These are phyloP conservation scores for Francoa sonchifolia DNA, from an alignment of 441 rosid species.

Conservation along the genomic window DNA sequence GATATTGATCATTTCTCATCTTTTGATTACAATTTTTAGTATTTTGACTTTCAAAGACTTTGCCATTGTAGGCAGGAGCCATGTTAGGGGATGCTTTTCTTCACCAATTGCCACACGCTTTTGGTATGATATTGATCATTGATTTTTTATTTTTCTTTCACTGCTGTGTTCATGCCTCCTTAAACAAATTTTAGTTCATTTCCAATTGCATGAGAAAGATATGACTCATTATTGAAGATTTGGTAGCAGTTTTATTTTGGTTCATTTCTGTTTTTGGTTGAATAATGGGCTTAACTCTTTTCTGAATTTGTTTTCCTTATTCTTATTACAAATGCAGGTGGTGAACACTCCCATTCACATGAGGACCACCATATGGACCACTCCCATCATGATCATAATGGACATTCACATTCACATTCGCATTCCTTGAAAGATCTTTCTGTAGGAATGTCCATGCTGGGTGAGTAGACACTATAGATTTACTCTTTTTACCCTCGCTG, in stretches of 20 bases:
- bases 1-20: neutral
- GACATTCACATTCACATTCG: conserved; percentile 41
- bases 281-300: neutral
- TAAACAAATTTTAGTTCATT: too few relatives aligned
- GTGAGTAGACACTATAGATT: conserved; percentile 30
- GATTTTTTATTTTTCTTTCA: neutral
- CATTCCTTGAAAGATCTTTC: conserved; percentile 79
- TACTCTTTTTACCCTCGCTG: too few relatives aligned
- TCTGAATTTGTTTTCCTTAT: too few relatives aligned
- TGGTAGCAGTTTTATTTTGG: neutral
- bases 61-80: conserved; percentile 75
- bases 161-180: neutral
- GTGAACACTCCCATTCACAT: conserved; percentile 58
- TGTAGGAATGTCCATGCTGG: conserved; percentile 70
- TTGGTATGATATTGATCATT: conserved; percentile 45
- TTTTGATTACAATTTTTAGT: neutral
- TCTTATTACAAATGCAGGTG: too few relatives aligned
- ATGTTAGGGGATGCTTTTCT: conserved; percentile 99
- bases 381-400: conserved; percentile 25
- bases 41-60: conserved; percentile 7
- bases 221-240: too few relatives aligned
- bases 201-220: too few relatives aligned
- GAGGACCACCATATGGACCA: conserved; percentile 32
- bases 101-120: conserved; percentile 95
- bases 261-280: conserved; percentile 5